A percentile compares a stretch with the other conserved stretches of the same genome.
Evolutionary conservation across 371 early-diverging fungal species (phyloP).

Genomic region (Mucor irregularis): DNA sequence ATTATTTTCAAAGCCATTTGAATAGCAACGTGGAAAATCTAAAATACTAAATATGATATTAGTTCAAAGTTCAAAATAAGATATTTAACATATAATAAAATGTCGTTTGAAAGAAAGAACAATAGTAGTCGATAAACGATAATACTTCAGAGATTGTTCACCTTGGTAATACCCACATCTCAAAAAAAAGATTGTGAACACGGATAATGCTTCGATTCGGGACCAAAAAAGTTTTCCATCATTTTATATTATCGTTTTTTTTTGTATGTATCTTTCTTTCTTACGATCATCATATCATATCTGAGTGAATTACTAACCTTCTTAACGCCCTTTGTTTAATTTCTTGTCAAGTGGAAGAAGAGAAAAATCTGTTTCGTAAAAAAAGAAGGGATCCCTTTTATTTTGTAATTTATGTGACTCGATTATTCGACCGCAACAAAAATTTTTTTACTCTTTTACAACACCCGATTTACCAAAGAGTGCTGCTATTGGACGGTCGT

Average conservation of each 20-base stretch:
- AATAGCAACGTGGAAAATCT: not conserved
- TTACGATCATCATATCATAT: not conserved
- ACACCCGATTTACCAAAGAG: slow-evolving; percentile 14
- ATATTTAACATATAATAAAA: not conserved
- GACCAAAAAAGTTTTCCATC: slow-evolving; percentile 28
- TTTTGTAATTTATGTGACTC: not conserved
- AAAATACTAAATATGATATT: not conserved
- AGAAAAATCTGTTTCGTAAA: not conserved
- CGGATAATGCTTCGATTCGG: slow-evolving; percentile 25
- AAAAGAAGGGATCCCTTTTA: not conserved
- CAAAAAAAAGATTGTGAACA: slow-evolving; percentile 20
- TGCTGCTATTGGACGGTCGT: slow-evolving; percentile 37
- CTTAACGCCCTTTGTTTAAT: not conserved
- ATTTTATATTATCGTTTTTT: slow-evolving; percentile 13
- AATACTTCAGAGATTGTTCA: slow-evolving; percentile 22
- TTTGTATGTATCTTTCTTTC: not conserved
- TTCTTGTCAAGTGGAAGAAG: not conserved
- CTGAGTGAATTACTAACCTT: not conserved
- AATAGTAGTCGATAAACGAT: slow-evolving; percentile 1
- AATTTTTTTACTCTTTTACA: not conserved
- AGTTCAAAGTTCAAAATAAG: not conserved
- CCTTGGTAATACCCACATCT: slow-evolving; percentile 29
- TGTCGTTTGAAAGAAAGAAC: not conserved
- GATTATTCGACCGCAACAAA: not conserved
- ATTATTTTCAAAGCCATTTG: not conserved